Evolutionary conservation across 1,139 yeast species (phyloP).

Genomic region (Yarrowia galli): DNA sequence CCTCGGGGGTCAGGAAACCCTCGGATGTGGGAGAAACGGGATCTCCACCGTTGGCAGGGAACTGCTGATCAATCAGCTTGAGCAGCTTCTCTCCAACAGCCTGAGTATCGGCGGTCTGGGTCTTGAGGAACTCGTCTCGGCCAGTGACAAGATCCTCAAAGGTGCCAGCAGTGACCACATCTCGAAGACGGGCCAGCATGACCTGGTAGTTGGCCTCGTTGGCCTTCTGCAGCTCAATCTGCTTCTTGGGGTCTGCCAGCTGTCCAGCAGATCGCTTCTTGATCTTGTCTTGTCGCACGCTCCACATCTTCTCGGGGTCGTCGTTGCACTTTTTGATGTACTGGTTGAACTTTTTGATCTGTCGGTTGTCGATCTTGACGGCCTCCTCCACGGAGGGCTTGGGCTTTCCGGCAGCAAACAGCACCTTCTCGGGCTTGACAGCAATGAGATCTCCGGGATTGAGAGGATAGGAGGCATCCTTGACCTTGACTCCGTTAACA

Average conservation of each 20-base stretch:
- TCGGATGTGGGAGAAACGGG: slow-evolving; percentile 31
- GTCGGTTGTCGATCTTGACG: slow-evolving; percentile 70
- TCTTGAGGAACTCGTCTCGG: slow-evolving; percentile 51
- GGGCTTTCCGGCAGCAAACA: slow-evolving; percentile 81
- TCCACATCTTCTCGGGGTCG: slow-evolving; percentile 68
- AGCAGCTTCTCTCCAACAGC: slow-evolving; percentile 41
- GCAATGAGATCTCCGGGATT: slow-evolving; percentile 86
- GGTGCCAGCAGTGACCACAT: not conserved
- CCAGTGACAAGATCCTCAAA: slow-evolving; percentile 13
- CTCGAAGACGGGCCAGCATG: slow-evolving; percentile 41
- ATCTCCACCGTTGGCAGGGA: slow-evolving; percentile 37
- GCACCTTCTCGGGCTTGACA: slow-evolving; percentile 84
- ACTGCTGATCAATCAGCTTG: slow-evolving; percentile 39
- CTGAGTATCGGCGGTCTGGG: slow-evolving; percentile 44
- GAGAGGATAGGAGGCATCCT: slow-evolving; percentile 80
- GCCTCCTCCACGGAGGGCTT: slow-evolving; percentile 80
- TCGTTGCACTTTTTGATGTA: slow-evolving; percentile 66
- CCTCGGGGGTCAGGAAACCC: slow-evolving; percentile 39
- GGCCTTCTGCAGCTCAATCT: slow-evolving; percentile 51
- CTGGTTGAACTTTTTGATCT: slow-evolving; percentile 76
- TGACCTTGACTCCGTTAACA: slow-evolving; percentile 80
- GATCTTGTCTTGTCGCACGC: slow-evolving; percentile 54
- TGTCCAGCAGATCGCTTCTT: slow-evolving; percentile 39
- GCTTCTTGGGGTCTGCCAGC: slow-evolving; percentile 47
- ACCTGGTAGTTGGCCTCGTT: slow-evolving; percentile 46